Evolutionary conservation across 345 rosid genomes (phyloP).

Genomic region (Nephelium lappaceum): DNA sequence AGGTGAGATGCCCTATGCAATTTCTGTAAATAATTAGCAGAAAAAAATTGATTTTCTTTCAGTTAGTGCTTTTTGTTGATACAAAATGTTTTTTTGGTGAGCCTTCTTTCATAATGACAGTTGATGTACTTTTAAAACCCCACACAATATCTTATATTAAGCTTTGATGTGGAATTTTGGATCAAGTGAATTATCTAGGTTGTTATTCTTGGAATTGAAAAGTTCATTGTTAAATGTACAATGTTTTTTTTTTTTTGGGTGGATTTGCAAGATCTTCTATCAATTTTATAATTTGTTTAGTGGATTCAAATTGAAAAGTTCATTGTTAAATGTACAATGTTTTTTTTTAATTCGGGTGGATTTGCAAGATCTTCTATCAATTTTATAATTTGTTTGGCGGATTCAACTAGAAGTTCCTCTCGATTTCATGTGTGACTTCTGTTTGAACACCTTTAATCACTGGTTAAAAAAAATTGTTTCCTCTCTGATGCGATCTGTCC

Average conservation of each 20-base stretch:
- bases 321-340: too few relatives aligned
- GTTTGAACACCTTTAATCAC: not conserved
- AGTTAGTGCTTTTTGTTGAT: not conserved
- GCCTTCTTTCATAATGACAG: not conserved
- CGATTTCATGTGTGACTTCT: not conserved
- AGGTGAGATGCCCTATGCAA: conserved; percentile 45
- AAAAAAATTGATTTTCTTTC: not conserved
- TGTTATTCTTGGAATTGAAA: not conserved
- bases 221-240: not conserved
- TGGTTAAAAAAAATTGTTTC: not conserved
- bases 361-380: conserved; percentile 3
- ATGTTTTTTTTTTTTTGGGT: not conserved
- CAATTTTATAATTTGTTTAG: not conserved
- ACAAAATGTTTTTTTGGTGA: not conserved
- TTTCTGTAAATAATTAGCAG: not conserved
- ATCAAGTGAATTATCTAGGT: not conserved
- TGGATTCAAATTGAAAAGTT: too few relatives aligned
- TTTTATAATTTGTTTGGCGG: not conserved
- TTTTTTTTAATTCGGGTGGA: not conserved
- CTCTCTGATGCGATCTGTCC: not conserved
- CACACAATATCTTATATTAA: not conserved
- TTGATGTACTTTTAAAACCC: not conserved
- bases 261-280: conserved; percentile 4
- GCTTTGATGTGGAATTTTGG: not conserved
- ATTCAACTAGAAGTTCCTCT: not conserved